These are phyloP conservation scores for Taphrina deformans DNA, from an alignment of 1,139 yeast genomes.

Conservation along the genomic window DNA sequence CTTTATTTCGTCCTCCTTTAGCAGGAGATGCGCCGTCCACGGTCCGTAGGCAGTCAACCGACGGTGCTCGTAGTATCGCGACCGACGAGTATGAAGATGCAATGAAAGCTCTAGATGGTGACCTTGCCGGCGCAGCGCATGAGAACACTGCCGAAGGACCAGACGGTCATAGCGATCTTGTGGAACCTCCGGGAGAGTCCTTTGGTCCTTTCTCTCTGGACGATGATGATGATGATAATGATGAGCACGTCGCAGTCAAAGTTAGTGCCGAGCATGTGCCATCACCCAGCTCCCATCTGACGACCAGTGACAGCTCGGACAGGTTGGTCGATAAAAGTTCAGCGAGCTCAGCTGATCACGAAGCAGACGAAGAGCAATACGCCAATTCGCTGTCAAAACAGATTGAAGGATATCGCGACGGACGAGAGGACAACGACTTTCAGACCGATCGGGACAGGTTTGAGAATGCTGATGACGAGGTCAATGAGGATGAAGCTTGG, in stretches of 20 bases:
- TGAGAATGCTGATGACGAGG: conserved; percentile 26
- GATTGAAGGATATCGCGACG: conserved; percentile 10
- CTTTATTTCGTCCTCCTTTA: conserved; percentile 15
- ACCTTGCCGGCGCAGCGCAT: background rate
- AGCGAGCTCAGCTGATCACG: background rate
- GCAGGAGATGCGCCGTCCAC: background rate
- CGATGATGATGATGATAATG: conserved; percentile 11
- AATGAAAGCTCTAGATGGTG: background rate
- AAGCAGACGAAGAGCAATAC: conserved; percentile 3
- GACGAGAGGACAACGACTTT: background rate
- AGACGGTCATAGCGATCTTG: background rate
- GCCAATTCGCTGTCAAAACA: conserved; percentile 10
- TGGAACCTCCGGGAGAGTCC: background rate
- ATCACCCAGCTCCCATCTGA: background rate
- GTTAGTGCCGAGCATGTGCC: background rate
- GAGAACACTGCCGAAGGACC: background rate
- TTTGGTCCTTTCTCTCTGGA: conserved; percentile 26
- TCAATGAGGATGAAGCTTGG: conserved; percentile 27
- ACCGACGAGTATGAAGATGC: conserved; percentile 2
- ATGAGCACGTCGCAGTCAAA: background rate
- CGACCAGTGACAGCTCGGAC: conserved; percentile 1
- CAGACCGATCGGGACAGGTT: conserved; percentile 21
- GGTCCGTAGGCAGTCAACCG: background rate
- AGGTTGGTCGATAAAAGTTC: background rate
- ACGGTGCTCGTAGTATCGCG: background rate